A percentile compares a stretch with the other conserved stretches of the same genome.
Evolutionary conservation across 2,329 filamentous ascomycete genomes (phyloP).

Genomic region (Neofusicoccum sp.): DNA sequence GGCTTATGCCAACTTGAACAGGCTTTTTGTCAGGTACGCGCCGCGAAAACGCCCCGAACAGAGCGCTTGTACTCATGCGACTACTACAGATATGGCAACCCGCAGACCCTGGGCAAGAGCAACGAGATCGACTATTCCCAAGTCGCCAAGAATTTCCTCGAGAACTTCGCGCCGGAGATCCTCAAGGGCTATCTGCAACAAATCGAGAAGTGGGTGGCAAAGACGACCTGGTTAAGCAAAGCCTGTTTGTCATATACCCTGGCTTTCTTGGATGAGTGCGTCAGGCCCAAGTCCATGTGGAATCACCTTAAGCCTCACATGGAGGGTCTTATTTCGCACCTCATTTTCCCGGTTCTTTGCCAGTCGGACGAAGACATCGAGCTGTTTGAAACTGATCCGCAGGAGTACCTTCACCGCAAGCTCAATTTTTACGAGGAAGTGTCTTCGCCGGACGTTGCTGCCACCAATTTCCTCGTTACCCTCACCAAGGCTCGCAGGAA

Average conservation of each 20-base stretch:
- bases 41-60: slow-evolving; percentile 9
- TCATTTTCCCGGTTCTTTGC: slow-evolving; percentile 93
- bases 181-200: slow-evolving; percentile 91
- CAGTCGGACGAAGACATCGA: slow-evolving; percentile 89
- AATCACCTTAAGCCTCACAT: slow-evolving; percentile 88
- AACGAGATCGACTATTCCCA: slow-evolving; percentile 74
- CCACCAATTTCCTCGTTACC: slow-evolving; percentile 93
- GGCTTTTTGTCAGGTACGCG: slow-evolving; percentile 79
- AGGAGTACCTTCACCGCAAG: slow-evolving; percentile 95
- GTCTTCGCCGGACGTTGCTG: slow-evolving; percentile 89
- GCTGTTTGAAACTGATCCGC: slow-evolving; percentile 89
- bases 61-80: slow-evolving; percentile 18
- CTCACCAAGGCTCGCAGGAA: slow-evolving; percentile 93
- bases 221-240: slow-evolving; percentile 91
- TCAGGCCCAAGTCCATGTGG: slow-evolving; percentile 98
- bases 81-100: slow-evolving; percentile 79
- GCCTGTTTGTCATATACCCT: slow-evolving; percentile 90
- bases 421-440: slow-evolving; percentile 98
- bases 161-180: slow-evolving; percentile 91
- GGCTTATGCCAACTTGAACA: slow-evolving; percentile 96
- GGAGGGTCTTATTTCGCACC: slow-evolving; percentile 87
- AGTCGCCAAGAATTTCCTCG: slow-evolving; percentile 88
- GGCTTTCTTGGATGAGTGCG: slow-evolving; percentile 93
- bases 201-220: slow-evolving; percentile 96
- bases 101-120: slow-evolving; percentile 67